Evolutionary conservation across 805 yeast species (phyloP).

Genomic region (Spencermartinsiella europaea): DNA sequence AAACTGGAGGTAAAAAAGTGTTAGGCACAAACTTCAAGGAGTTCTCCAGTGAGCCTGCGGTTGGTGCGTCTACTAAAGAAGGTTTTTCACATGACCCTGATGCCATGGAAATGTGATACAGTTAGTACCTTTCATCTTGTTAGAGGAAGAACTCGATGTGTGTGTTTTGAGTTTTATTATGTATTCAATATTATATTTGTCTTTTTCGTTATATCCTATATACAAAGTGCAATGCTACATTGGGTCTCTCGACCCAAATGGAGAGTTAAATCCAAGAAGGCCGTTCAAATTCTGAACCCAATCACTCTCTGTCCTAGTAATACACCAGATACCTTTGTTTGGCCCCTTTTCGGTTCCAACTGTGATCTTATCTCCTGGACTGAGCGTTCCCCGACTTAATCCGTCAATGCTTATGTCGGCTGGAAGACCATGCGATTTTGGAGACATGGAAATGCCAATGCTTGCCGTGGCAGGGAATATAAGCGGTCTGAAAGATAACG

Average conservation of each 20-base stretch:
- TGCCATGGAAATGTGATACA: slow-evolving; percentile 13
- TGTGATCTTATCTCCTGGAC: slow-evolving; percentile 54
- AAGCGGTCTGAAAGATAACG: slow-evolving; percentile 84
- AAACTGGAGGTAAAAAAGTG: slow-evolving; percentile 32
- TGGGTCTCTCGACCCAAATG: slow-evolving; percentile 45
- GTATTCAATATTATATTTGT: slow-evolving; percentile 1
- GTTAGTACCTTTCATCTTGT: too few relatives aligned
- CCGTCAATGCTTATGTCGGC: slow-evolving; percentile 81
- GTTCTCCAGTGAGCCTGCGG: neutral
- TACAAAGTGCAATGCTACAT: neutral
- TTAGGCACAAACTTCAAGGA: slow-evolving; percentile 11
- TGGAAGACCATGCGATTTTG: slow-evolving; percentile 34
- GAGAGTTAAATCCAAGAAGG: slow-evolving; percentile 79
- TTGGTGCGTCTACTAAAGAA: neutral
- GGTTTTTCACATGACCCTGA: slow-evolving; percentile 4
- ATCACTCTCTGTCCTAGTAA: slow-evolving; percentile 75
- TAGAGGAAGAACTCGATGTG: neutral
- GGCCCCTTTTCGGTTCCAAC: slow-evolving; percentile 26
- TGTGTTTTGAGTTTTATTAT: neutral
- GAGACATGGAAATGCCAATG: slow-evolving; percentile 37
- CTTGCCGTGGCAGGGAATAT: slow-evolving; percentile 75
- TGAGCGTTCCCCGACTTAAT: slow-evolving; percentile 60
- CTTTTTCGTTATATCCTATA: neutral
- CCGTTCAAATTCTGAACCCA: slow-evolving; percentile 92
- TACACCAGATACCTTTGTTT: slow-evolving; percentile 72